These are phyloP conservation scores for Lumnitzera littorea DNA, from an alignment of 345 rosid species.

Conservation along the genomic window DNA sequence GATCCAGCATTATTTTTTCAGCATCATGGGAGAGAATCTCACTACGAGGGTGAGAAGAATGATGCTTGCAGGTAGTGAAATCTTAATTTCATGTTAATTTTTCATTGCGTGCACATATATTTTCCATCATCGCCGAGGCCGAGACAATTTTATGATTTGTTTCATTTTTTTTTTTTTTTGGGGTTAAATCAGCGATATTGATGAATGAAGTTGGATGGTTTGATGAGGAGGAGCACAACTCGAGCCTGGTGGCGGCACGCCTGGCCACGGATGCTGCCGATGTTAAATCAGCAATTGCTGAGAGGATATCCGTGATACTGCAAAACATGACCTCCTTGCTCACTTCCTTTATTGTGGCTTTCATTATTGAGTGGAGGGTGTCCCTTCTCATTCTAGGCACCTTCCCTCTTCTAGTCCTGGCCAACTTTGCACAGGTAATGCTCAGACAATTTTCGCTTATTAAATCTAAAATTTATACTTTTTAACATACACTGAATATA, in stretches of 20 bases:
- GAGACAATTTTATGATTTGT: too few species aligned
- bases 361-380: conserved; percentile 98
- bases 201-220: conserved; percentile 99
- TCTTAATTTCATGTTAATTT: background rate
- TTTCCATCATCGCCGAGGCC: background rate
- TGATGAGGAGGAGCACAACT: conserved; percentile 97
- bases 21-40: conserved; percentile 99
- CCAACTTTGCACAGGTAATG: conserved; percentile 97
- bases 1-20: conserved; percentile 99
- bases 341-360: conserved; percentile 94
- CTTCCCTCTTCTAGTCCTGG: conserved; percentile 95
- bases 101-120: background rate
- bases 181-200: conserved; percentile 50
- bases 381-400: conserved; percentile 92
- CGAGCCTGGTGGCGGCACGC: conserved; percentile 81
- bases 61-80: conserved; percentile 93
- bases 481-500: too few species aligned
- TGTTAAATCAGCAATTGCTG: conserved; percentile 93
- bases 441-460: background rate
- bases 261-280: conserved; percentile 93
- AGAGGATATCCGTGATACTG: conserved; percentile 92
- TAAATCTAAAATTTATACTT: conserved; percentile 37
- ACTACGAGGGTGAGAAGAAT: conserved; percentile 95
- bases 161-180: conserved; percentile 4
- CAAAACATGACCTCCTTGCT: conserved; percentile 99